Base-by-base conservation (phyloP, 148 eudicot species). In the Camellia lanceoleosa region DNA sequence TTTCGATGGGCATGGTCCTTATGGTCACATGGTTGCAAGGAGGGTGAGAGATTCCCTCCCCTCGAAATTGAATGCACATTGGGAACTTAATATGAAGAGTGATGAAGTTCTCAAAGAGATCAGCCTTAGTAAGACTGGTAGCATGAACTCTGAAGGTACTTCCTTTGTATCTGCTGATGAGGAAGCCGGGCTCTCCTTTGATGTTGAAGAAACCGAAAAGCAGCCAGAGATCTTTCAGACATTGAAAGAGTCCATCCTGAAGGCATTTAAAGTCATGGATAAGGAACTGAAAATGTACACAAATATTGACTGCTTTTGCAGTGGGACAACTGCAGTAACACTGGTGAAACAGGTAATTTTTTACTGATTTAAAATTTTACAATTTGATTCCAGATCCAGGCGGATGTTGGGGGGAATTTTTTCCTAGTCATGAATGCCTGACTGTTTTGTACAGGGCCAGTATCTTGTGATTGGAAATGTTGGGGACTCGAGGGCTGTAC, bases 321-420 rank as follows among this genome's bases (percentile, higher is more conserved):
- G 99, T 81, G 99, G 99, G 78, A 96, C 99, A 75, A 96, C 99
- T 55, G 99, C 99, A 12, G 99, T 96, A 77, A 91, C 97, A 44
- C 78, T 96, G 30, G 87, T 96, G 67, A 96, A 96, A 87, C 91
- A 93, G 97, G 99, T 96, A 60, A 71, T n/a, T 62, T 30, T 30
- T 78, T 54, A 19, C 14, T 66, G 16, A 44, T 79, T 46, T 2
- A 10, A n/a, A 60, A 30, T 30, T 30, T 18, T 56, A 0, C 38
- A 10, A 67, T 14, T 47, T 54, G 52, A 18, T 42, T 78, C 42
- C n/a, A 10, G 55, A 54, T 30, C 38, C 38, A 30, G 38, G 38
- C 2, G 10, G 52, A 66, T 14, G 10, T 58, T 69, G 8, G 51
- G 38, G 55, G 65, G 16, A 67, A 23, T 74, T 73, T 52, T 20